Conservation (phyloP, 2,329 filamentous ascomycete genomes). For the Fusarium acutatum region DNA sequence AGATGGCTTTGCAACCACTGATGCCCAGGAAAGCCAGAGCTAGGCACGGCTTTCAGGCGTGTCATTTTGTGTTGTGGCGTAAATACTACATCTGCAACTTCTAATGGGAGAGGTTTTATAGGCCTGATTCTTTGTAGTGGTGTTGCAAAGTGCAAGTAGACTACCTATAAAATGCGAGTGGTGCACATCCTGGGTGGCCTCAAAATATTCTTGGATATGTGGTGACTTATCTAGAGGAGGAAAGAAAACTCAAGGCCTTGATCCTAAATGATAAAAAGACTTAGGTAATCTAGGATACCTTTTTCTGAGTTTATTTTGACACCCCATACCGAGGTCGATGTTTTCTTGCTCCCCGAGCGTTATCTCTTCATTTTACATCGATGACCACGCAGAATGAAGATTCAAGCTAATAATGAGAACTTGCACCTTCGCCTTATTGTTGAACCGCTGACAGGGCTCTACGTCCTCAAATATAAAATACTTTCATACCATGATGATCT, state of each 20-base stretch:
- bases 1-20: background rate
- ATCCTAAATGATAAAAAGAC: too few relatives aligned
- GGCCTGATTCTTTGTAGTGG: background rate
- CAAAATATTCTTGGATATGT: background rate
- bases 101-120: rapidly evolving
- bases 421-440: background rate
- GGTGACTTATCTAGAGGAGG: too few relatives aligned
- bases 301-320: too few relatives aligned
- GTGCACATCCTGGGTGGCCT: background rate
- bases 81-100: rapidly evolving
- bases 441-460: background rate
- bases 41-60: too few relatives aligned
- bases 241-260: too few relatives aligned
- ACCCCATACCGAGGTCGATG: too few relatives aligned
- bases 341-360: too few relatives aligned
- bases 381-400: too few relatives aligned
- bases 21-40: background rate
- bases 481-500: too few relatives aligned
- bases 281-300: too few relatives aligned
- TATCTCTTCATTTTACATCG: background rate
- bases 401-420: background rate
- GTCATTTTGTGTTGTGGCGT: background rate
- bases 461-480: background rate
- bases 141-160: background rate
- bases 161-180: background rate